Base-by-base conservation (phyloP, 495 filamentous ascomycete species). In the Lasiosphaeria hispida region DNA sequence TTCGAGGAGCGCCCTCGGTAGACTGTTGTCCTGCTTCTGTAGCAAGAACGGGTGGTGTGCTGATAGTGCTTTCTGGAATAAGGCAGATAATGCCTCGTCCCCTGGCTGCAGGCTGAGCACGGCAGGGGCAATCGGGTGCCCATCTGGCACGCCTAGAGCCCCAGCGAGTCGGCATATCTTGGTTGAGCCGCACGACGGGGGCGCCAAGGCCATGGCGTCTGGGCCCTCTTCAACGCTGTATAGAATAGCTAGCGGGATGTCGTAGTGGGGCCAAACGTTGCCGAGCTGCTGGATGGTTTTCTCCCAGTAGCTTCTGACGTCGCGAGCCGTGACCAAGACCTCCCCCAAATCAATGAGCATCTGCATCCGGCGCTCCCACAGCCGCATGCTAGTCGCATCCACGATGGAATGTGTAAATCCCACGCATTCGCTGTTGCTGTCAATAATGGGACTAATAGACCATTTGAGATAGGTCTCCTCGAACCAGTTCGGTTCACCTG, bases 391-490 rank as follows among this genome's bases (percentile, higher is more conserved):
- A 6, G 72, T 74, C 8, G 65, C 69, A 23, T 74, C 72, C 18
- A 65, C 57, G 7, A 72, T 64, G 6, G 67, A 58, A 19, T 74
- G 70, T 53, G 69, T 63, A 42, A 73, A 73, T 11, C 69, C 72
- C 14, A 81, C 68, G 13, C 71, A 74, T n/a, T 79, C 76, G 57
- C 80, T 74, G 40, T 75, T 71, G 23, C 23, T 30, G 9, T 81
- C 80, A 13, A 83, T 66, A 17, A 87, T 75, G 34, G 84, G 84
- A 17, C 83, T 79, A 40, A 87, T 73, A 7, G 78, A 81, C 83
- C 83, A 86, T 45, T 78, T 78, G 56, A 86, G 81, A 47, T 85
- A 86, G 0, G 77, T 79, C 70, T 89, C 86, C 68, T 88, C 84
- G 1, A 84, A 69, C 56, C 74, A 70, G 7, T 75, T 10, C 67